These are phyloP conservation scores for Fusarium avenaceum DNA, from an alignment of 2,329 filamentous ascomycete species.

Conservation along the genomic window DNA sequence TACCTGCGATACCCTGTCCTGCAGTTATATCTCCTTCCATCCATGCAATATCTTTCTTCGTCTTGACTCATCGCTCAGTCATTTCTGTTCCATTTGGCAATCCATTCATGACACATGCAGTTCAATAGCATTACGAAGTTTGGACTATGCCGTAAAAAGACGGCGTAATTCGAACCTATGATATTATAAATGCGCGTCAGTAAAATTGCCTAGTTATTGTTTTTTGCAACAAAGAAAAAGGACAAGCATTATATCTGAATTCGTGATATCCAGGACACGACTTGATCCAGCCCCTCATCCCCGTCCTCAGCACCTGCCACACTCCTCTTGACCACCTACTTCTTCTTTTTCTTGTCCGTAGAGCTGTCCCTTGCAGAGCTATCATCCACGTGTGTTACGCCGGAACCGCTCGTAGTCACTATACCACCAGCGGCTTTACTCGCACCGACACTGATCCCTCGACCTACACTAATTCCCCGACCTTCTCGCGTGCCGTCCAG, in stretches of 20 bases:
- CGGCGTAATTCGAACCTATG: neutral
- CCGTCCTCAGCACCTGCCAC: neutral
- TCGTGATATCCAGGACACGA: neutral
- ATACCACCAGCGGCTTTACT: constrained; percentile 55
- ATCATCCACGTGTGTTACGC: constrained; percentile 38
- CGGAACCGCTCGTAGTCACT: constrained; percentile 51
- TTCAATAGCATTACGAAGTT: too few relatives aligned
- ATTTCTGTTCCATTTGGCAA: too few relatives aligned
- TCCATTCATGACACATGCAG: too few relatives aligned
- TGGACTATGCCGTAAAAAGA: constrained; percentile 14
- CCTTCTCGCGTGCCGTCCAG: constrained; percentile 56
- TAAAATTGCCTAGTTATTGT: neutral
- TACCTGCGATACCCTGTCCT: too few relatives aligned
- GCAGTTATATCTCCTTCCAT: too few relatives aligned
- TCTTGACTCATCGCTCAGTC: too few relatives aligned
- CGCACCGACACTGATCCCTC: constrained; percentile 58
- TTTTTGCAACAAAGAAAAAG: constrained; percentile 21
- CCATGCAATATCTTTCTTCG: too few relatives aligned
- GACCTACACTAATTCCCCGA: constrained; percentile 58
- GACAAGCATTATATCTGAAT: constrained; percentile 8
- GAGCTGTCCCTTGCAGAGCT: constrained; percentile 20
- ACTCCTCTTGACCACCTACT: constrained; percentile 15
- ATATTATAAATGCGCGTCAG: constrained; percentile 1
- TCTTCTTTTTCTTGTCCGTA: constrained; percentile 41
- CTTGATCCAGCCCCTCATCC: neutral